Evolutionary conservation across 345 rosid genomes (phyloP), one percentile per base, ranked within the genome.

Genomic region (Anastatica hierochuntica): DNA sequence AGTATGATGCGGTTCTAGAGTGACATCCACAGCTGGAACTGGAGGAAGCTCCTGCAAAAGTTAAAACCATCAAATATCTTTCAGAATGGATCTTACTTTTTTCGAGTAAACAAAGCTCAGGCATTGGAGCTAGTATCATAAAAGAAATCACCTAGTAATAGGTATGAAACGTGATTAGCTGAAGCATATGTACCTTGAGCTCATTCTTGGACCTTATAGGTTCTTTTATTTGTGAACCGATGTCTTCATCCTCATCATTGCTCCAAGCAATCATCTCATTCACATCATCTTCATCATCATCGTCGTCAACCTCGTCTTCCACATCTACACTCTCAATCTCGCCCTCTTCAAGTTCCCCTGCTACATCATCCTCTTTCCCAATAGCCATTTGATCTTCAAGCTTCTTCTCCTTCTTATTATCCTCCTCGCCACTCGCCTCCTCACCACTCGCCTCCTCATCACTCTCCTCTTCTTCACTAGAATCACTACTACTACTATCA

Each of bases 121-220:
- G 33, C 24, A 40, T 10, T 43, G 21, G 31, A 35, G 51, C 16
- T 23, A 43, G 41, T 10, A 6, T 43, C 14, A 27, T 6, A n/a
- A 13, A 11, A 14, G 10, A 14, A 14, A 8, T 23, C 15, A 58
- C 44, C 19, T 13, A 41, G 16, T 16, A 62, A 19, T 16, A 4
- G 19, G 40, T 24, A 11, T 56, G 35, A 47, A 47, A 35, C 44
- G 15, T 11, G 69, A 49, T 36, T 47, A 52, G 60, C 15, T 49
- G 45, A 27, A 37, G 63, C 46, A 31, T 11, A 31, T 0, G 43
- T 82, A 89, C 97, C 84, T 68, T 63, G 61, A 79, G 60, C 62
- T 90, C 98, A 62, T 90, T 84, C 77, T 84, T 84, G 17, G 98
- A 90, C 70, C 59, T 81, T 48, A 90, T 74, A 26, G 95, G 90